Evolutionary conservation across 2,329 filamentous ascomycete genomes (phyloP), one percentile per base, ranked within the genome.

Genomic region (Fusarium multiceps): DNA sequence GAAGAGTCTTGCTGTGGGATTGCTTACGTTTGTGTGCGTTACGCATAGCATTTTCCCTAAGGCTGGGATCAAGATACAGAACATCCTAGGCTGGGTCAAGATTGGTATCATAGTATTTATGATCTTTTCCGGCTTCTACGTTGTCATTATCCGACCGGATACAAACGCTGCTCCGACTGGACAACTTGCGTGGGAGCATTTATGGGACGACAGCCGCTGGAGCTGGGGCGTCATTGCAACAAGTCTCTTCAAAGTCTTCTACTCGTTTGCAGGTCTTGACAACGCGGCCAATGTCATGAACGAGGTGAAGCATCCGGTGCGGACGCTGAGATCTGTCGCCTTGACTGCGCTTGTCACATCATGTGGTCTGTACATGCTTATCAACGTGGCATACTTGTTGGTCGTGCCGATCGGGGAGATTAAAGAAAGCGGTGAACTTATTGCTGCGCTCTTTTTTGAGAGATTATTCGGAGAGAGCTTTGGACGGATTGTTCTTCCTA

Each of bases 241-340:
- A 0, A 86, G 90, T 0, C 78, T 93, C 1, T 90, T 90, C 80
- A 90, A 90, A 71, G 88, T 92, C 1, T 88, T 90, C 46, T 92
- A 92, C 76, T 90, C 89, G 0, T 93, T 92, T 59, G 83, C 89
- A 0, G 90, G 91, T 0, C 80, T 91, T 14, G 86, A 84, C 55
- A 92, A 92, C 63, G 83, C 89, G 66, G 91, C 90, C 78, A 90
- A 92, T 69, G 90, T 92, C 6, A 81, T 93, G 53, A 91, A 90
- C 74, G 90, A 93, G 75, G 90, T 93, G 21, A 88, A 88, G 63
- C 84, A 92, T 63, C 91, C 91, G 0, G 85, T 92, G 1, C 81
- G 85, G 16, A 93, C 90, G 0, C 77, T 93, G 18, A 89, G 86
- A 55, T 87, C 87, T 0, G 90, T 90, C 3, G 87, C 87, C 0